phyloP scores from a whole-genome alignment of 2,329 filamentous ascomycete species.

The Sclerotinia trifoliorum region DNA sequence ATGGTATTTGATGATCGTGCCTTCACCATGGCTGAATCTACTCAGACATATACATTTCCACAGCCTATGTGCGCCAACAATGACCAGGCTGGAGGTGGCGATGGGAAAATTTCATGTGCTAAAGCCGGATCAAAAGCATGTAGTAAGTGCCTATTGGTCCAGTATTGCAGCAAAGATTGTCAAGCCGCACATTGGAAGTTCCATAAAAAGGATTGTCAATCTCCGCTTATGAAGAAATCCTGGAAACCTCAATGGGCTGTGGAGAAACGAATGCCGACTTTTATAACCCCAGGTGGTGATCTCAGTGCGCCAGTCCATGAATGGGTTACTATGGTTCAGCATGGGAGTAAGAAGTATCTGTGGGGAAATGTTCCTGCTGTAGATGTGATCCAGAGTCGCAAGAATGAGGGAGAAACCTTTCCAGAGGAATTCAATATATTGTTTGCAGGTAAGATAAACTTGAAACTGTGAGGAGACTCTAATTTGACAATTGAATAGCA shows the following conservation, averaged over 20 bases:
- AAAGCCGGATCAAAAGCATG: neutral
- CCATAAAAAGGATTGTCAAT: constrained; percentile 19
- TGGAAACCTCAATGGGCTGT: constrained; percentile 13
- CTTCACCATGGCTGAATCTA: neutral
- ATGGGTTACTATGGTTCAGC: neutral
- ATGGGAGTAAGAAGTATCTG: constrained; percentile 15
- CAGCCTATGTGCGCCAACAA: constrained; percentile 8
- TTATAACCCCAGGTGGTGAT: constrained; percentile 30
- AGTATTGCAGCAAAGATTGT: constrained; percentile 41
- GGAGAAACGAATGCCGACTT: constrained; percentile 3
- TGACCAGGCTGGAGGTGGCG: neutral
- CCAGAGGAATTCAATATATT: constrained; percentile 10
- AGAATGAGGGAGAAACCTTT: constrained; percentile 9
- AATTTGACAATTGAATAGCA: neutral
- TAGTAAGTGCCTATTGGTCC: constrained; percentile 18
- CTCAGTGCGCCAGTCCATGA: neutral
- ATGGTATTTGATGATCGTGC: neutral
- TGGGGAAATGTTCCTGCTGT: constrained; percentile 22
- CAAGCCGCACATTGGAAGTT: constrained; percentile 7
- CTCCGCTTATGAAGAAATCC: constrained; percentile 10
- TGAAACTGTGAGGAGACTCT: neutral
- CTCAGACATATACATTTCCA: neutral
- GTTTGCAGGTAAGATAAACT: constrained; percentile 3
- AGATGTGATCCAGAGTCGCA: neutral
- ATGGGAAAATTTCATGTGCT: neutral